A percentile compares a stretch with the other conserved stretches of the same genome.
phyloP scores from a whole-genome alignment of 495 filamentous ascomycete species.

The Umbilicaria muhlenbergii region DNA sequence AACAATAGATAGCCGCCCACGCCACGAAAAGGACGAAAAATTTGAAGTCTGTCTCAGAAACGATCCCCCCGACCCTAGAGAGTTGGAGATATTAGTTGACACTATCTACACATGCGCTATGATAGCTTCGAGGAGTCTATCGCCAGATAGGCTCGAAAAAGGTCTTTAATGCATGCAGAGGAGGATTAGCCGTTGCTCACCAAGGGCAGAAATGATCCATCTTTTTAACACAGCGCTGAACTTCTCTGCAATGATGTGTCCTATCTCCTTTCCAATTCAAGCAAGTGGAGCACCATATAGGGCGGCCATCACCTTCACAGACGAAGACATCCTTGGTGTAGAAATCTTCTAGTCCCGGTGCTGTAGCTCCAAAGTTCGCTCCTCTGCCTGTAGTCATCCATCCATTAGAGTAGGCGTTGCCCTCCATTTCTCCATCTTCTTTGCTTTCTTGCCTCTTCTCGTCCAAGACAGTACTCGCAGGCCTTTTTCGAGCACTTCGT shows the following conservation, averaged over 20 bases:
- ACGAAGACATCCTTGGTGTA: constrained; percentile 70
- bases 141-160: not conserved
- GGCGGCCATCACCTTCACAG: constrained; percentile 63
- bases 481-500: too few species aligned
- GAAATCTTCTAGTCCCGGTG: constrained; percentile 35
- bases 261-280: constrained; percentile 73
- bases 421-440: constrained; percentile 12
- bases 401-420: constrained; percentile 15
- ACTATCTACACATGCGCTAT: too few species aligned
- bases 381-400: not conserved
- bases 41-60: constrained; percentile 73
- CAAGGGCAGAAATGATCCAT: constrained; percentile 97
- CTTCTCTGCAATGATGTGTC: constrained; percentile 69
- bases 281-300: constrained; percentile 67
- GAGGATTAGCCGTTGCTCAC: constrained; percentile 22
- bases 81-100: not conserved
- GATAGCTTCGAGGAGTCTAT: too few species aligned
- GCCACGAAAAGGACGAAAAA: constrained; percentile 77
- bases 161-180: not conserved
- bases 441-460: constrained; percentile 7
- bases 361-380: constrained; percentile 1
- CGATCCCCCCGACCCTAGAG: constrained; percentile 67
- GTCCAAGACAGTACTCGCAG: too few species aligned
- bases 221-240: constrained; percentile 64
- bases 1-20: constrained; percentile 54